A percentile compares a stretch with the other conserved stretches of the same genome.
phyloP scores from a whole-genome alignment of 768 basidiomycete species.

The Jaapia argillacea region DNA sequence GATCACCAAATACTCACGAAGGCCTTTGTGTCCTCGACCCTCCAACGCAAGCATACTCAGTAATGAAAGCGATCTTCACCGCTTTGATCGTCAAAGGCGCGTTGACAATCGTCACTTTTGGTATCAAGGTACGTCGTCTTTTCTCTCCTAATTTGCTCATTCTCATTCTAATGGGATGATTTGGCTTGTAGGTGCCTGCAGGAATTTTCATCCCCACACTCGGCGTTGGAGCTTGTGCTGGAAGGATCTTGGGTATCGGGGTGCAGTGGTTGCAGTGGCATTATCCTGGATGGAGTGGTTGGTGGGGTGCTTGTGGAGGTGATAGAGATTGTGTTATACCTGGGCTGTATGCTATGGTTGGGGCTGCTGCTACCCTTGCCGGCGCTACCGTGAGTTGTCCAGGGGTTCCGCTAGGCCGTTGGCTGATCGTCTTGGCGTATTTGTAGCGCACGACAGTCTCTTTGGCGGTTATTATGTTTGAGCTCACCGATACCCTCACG shows the following conservation, averaged over 20 bases:
- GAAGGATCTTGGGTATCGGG: conserved; percentile 72
- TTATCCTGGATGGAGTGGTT: conserved; percentile 42
- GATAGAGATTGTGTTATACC: conserved; percentile 74
- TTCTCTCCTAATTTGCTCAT: too few relatives aligned
- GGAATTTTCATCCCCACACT: conserved; percentile 97
- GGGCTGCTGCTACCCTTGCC: conserved; percentile 87
- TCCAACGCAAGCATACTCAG: conserved; percentile 44
- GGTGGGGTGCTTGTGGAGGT: conserved; percentile 55
- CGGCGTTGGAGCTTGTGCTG: conserved; percentile 90
- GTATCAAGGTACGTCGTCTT: too few relatives aligned
- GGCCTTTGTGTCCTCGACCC: conserved; percentile 68
- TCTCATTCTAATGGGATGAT: too few relatives aligned
- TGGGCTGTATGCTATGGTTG: conserved; percentile 92
- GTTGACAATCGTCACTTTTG: conserved; percentile 84
- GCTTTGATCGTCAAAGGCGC: conserved; percentile 77
- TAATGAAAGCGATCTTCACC: conserved; percentile 55
- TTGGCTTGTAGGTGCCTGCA: too few relatives aligned
- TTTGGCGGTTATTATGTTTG: conserved; percentile 93
- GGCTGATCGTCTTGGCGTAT: conserved; percentile 1
- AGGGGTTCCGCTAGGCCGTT: conserved; percentile 6
- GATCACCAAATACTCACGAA: conserved; percentile 41
- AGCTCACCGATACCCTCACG: conserved; percentile 86
- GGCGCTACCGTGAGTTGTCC: conserved; percentile 77
- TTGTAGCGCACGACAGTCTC: conserved; percentile 79
- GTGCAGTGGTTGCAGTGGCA: conserved; percentile 69